Conservation (phyloP, 441 rosid genomes). For the Populus tomentosa region DNA sequence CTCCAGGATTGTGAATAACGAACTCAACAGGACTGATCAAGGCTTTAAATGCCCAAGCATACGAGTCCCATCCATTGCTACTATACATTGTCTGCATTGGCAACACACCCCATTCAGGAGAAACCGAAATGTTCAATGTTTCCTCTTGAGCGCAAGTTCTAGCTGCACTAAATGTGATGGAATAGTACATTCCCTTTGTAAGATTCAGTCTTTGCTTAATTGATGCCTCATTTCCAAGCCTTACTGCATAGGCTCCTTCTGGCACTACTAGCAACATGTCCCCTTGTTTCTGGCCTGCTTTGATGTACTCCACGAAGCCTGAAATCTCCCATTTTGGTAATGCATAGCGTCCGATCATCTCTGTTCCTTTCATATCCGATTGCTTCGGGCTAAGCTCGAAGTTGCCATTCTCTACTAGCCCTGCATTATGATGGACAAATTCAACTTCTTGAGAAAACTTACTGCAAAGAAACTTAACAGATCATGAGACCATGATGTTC, state of each 20-base stretch:
- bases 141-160: constrained; percentile 79
- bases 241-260: constrained; percentile 52
- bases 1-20: constrained; percentile 78
- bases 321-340: constrained; percentile 61
- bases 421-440: constrained; percentile 21
- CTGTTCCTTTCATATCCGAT: constrained; percentile 53
- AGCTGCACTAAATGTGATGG: constrained; percentile 67
- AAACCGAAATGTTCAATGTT: constrained; percentile 54
- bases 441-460: too few species aligned
- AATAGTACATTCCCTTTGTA: constrained; percentile 41
- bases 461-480: too few species aligned
- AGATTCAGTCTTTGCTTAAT: constrained; percentile 49
- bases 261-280: constrained; percentile 83
- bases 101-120: constrained; percentile 60
- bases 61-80: constrained; percentile 81
- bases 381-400: constrained; percentile 66
- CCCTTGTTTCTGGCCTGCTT: constrained; percentile 77
- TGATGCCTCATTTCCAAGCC: constrained; percentile 73
- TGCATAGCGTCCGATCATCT: constrained; percentile 35
- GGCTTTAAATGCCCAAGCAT: constrained; percentile 79
- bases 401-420: constrained; percentile 61
- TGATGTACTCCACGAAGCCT: constrained; percentile 77
- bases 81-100: constrained; percentile 80
- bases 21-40: constrained; percentile 29
- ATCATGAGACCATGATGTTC: not conserved